These are phyloP conservation scores for Xylaria sp. DNA, from an alignment of 2,329 filamentous ascomycete species.

Conservation along the genomic window DNA sequence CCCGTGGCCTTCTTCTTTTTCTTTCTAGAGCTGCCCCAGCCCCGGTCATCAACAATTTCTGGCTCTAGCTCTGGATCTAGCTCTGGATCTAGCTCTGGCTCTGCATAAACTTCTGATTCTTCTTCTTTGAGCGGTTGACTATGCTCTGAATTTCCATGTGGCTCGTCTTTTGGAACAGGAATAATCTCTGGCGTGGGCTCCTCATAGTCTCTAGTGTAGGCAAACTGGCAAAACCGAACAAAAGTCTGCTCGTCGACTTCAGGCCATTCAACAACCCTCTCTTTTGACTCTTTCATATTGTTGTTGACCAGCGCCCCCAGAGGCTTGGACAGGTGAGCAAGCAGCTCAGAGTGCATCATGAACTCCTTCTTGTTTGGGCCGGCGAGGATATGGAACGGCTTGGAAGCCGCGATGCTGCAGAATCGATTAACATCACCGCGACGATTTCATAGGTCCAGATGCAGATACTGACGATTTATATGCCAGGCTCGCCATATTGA, in stretches of 20 bases:
- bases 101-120: not conserved
- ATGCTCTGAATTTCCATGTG: not conserved
- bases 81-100: not conserved
- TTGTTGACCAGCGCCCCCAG: constrained; percentile 48
- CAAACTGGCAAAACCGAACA: constrained; percentile 50
- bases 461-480: not conserved
- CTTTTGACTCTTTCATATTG: constrained; percentile 46
- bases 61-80: not conserved
- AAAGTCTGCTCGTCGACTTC: constrained; percentile 53
- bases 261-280: constrained; percentile 45
- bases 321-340: constrained; percentile 46
- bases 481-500: not conserved
- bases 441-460: not conserved
- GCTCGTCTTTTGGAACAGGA: not conserved
- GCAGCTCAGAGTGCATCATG: constrained; percentile 48
- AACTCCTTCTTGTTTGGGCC: constrained; percentile 48
- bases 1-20: constrained; percentile 1
- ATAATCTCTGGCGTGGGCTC: constrained; percentile 33
- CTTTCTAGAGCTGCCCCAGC: too few relatives aligned
- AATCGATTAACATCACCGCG: not conserved
- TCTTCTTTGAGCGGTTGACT: too few relatives aligned
- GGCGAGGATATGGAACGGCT: constrained; percentile 41
- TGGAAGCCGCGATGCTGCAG: constrained; percentile 20
- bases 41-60: not conserved
- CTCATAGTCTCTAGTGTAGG: constrained; percentile 51